Evolutionary conservation across 179 eudicot species (phyloP).

Genomic region (Beta corolliflora): DNA sequence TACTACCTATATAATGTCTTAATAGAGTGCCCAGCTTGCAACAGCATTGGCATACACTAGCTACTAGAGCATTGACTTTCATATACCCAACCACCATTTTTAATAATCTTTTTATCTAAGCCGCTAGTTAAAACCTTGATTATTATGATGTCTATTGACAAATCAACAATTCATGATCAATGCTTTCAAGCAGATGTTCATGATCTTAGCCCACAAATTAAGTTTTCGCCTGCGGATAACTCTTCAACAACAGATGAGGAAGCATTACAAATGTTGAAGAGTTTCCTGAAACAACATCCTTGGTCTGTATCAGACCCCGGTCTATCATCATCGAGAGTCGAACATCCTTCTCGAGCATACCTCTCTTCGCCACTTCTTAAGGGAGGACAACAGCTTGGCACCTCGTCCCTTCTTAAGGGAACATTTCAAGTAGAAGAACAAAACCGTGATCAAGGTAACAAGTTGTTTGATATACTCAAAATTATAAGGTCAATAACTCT

Average conservation of each 20-base stretch:
- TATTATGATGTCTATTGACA: not conserved
- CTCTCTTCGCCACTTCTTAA: conserved; percentile 2
- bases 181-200: not conserved
- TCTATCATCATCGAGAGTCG: not conserved
- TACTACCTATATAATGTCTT: no score
- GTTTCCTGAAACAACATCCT: conserved; percentile 17
- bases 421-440: not conserved
- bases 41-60: no score
- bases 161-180: not conserved
- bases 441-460: not conserved
- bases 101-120: no score
- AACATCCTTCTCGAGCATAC: conserved; percentile 17
- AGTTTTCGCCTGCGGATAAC: not conserved
- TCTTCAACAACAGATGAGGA: not conserved
- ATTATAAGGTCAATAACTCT: not conserved
- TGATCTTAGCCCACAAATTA: not conserved
- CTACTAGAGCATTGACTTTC: no score
- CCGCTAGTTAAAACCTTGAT: not conserved
- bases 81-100: no score
- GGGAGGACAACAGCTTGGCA: not conserved
- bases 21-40: no score
- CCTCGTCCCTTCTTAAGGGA: not conserved
- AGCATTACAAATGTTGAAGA: not conserved
- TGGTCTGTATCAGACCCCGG: conserved; percentile 25
- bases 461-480: not conserved